phyloP scores from a whole-genome alignment of 306 rosid species.

The Fragaria ananassa region DNA sequence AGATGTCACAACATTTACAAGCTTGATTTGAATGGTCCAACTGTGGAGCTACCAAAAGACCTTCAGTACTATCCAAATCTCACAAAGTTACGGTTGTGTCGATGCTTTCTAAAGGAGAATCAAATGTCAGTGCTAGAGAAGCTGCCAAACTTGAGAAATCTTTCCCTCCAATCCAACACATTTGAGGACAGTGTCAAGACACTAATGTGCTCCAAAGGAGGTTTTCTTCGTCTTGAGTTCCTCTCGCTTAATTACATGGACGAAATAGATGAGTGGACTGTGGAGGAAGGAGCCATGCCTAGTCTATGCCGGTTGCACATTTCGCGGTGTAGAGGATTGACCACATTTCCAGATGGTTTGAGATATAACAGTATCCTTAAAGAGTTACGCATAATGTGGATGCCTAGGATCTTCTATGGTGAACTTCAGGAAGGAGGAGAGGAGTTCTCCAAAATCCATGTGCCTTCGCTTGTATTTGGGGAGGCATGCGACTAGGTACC shows the following conservation, averaged over 20 bases:
- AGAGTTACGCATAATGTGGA: background rate
- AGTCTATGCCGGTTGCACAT: conserved; percentile 27
- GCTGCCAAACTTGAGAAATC: conserved; percentile 41
- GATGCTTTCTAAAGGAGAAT: conserved; percentile 35
- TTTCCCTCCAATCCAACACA: conserved; percentile 29
- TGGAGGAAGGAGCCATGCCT: conserved; percentile 41
- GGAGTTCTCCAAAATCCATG: background rate
- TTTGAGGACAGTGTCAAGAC: conserved; percentile 28
- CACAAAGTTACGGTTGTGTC: conserved; percentile 40
- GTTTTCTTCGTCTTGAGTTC: conserved; percentile 44
- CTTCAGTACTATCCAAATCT: conserved; percentile 25
- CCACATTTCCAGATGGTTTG: conserved; percentile 33
- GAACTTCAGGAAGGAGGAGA: background rate
- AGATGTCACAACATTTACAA: background rate
- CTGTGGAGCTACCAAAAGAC: conserved; percentile 18
- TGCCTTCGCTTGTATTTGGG: background rate
- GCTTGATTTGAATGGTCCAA: background rate
- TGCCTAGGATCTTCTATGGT: background rate
- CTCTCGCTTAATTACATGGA: conserved; percentile 34
- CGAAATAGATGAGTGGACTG: conserved; percentile 40
- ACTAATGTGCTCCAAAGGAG: conserved; percentile 32
- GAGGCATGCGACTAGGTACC: background rate
- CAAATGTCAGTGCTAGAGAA: conserved; percentile 44
- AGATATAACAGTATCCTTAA: background rate
- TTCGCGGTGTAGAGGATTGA: conserved; percentile 23